Evolutionary conservation across 257 asterid genomes (phyloP), one percentile per base, ranked within the genome.

Genomic region (Datura wrightii): DNA sequence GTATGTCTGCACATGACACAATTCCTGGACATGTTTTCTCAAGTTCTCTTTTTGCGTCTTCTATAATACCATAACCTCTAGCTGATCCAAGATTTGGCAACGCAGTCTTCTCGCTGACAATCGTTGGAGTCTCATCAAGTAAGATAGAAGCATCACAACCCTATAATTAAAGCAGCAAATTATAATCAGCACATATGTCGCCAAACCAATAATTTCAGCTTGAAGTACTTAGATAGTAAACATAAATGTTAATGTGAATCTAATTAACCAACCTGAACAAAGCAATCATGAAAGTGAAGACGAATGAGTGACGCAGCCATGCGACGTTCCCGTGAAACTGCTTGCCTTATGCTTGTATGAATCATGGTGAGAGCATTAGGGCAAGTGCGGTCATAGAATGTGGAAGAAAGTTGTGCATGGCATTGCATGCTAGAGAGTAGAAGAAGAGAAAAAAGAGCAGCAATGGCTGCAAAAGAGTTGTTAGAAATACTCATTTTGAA

Each of bases 251-350:
- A 24, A 24, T 24, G 31, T 24, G 31, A 24, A 24, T 24, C 31
- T 0, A 24, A 24, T 24, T 24, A 24, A 24, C 31, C 31, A 24
- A 67, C 52, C 52, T 67, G 78, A 7, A 67, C 78, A 67, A 67
- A 67, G 52, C 78, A 67, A 8, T 67, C 78, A 67, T 67, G 50
- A 2, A 70, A 70, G 5, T 67, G 76, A 39, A 67, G 52, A 3
- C 76, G 74, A 66, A 66, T 66, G 13, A 63, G 74, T 6, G 79
- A 69, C 15, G 78, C 78, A 69, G 15, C 78, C 78, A 70, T 70
- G 1, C 54, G 54, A 41, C 79, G 79, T 70, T 70, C 79, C 41
- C 16, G 2, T 8, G 79, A 70, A 41, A 70, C 2, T 37, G 13
- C 50, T 37, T 37, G 76, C 8, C 48, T 67, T 0, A 67, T 0